Percentiles rank a stretch among this genome's conserved stretches.
phyloP scores from a whole-genome alignment of 2,329 filamentous ascomycete genomes.

The Epichloe sp. region DNA sequence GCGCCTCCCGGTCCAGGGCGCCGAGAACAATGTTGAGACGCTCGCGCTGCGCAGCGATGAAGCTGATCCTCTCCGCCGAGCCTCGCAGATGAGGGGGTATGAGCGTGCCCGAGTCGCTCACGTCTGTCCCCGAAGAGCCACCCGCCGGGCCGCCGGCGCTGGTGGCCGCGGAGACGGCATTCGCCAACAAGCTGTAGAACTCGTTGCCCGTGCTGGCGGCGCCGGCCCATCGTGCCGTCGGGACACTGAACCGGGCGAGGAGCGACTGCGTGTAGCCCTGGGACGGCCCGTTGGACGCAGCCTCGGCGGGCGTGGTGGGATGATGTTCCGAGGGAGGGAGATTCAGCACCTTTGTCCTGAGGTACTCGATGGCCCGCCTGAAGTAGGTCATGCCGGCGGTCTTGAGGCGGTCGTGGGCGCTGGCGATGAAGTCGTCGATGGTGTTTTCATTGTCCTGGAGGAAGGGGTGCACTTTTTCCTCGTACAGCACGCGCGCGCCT shows the following conservation, averaged over 20 bases:
- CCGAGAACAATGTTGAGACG: slow-evolving; percentile 59
- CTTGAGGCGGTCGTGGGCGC: slow-evolving; percentile 65
- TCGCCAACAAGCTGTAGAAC: slow-evolving; percentile 65
- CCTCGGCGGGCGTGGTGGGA: slow-evolving; percentile 25
- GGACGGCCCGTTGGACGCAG: slow-evolving; percentile 27
- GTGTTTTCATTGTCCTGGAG: slow-evolving; percentile 72
- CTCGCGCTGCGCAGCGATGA: slow-evolving; percentile 69
- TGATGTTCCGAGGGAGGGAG: slow-evolving; percentile 32
- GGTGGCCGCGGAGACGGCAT: slow-evolving; percentile 54
- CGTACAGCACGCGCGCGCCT: slow-evolving; percentile 76
- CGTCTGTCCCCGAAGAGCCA: slow-evolving; percentile 4
- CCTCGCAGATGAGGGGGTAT: slow-evolving; percentile 57
- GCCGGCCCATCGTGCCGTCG: slow-evolving; percentile 47
- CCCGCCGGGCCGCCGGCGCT: slow-evolving; percentile 24
- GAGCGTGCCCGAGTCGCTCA: slow-evolving; percentile 39
- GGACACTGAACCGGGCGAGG: slow-evolving; percentile 76
- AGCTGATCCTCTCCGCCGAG: slow-evolving; percentile 55
- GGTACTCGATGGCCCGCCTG: slow-evolving; percentile 53
- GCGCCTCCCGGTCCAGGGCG: slow-evolving; percentile 69
- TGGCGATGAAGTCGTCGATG: slow-evolving; percentile 83
- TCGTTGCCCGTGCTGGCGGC: slow-evolving; percentile 41
- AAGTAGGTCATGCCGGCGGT: slow-evolving; percentile 65
- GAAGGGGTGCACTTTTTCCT: slow-evolving; percentile 76
- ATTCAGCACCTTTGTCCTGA: slow-evolving; percentile 69
- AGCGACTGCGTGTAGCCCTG: slow-evolving; percentile 66